Base-by-base conservation (phyloP, 2,329 filamentous ascomycete species). In the Colletotrichum sp. region DNA sequence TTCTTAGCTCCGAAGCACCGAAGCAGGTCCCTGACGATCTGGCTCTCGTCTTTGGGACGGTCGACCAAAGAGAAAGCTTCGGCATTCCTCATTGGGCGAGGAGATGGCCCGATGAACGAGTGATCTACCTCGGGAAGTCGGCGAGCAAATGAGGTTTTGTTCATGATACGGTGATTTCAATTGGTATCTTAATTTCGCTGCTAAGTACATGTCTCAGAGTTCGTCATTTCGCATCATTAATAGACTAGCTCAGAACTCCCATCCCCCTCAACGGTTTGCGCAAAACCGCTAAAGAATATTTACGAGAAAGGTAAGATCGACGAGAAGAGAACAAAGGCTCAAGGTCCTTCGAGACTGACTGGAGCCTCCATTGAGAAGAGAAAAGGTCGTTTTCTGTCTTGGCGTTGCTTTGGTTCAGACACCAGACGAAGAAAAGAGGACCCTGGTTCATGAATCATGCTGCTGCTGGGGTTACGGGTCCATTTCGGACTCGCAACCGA, bases 401-500 rank as follows among this genome's bases (percentile, higher is more conserved):
- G 63, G 63, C 27, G 36, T 25, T 15, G 30, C 15, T 22, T 34
- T 34, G 59, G 30, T 63, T 34, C 30, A 63, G 27, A 34, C 30
- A 63, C 59, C 30, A 61, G 30, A 22, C 16, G 9, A 36, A 63
- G 9, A 63, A 30, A 25, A 61, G n/a, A 52, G 3, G 32, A 49
- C 69, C 39, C 63, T 49, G 63, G 36, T 34, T 57, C 73, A 76
- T 64, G 63, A 72, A 63, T 76, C 69, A 64, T 57, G 73, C 72
- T 19, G 55, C 30, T 34, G 30, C 57, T n/a, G 25, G 63, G 55
- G 69, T 34, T 16, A 22, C 30, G 39, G 25, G 59, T n/a, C 55
- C 34, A 71, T 64, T n/a, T 25, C 68, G 25, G 30, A 69, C 67
- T 19, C 19, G 9, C 36, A 61, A 19, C 30, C 9, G 67, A 62